A percentile compares a stretch with the other conserved stretches of the same genome.
Evolutionary conservation across 805 yeast genomes (phyloP).

Genomic region (Sugiyamaella floridensis): DNA sequence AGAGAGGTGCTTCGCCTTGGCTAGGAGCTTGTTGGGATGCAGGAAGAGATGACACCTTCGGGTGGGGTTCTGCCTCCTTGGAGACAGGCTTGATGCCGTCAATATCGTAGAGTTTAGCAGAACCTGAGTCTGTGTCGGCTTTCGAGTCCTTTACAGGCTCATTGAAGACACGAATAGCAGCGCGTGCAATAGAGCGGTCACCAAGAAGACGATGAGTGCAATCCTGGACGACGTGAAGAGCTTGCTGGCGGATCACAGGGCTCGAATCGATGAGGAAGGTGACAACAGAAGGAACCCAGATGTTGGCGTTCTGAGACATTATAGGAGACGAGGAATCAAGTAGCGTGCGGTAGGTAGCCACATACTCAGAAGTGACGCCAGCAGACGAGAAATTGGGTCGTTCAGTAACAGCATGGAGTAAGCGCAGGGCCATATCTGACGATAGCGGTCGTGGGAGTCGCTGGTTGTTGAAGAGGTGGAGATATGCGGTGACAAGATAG

Average conservation of each 20-base stretch:
- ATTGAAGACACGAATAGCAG: constrained; percentile 2
- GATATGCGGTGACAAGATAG: constrained; percentile 16
- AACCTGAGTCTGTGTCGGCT: neutral
- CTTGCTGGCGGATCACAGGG: constrained; percentile 13
- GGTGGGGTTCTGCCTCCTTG: neutral
- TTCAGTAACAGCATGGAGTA: constrained; percentile 9
- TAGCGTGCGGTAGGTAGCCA: constrained; percentile 10
- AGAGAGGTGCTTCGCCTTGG: neutral
- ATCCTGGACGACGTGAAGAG: constrained; percentile 14
- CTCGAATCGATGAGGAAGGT: constrained; percentile 8
- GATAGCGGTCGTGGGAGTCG: constrained; percentile 12
- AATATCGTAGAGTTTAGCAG: neutral
- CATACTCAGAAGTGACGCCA: constrained; percentile 13
- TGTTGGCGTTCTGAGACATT: constrained; percentile 11
- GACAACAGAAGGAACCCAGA: constrained; percentile 16
- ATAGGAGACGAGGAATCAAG: constrained; percentile 7
- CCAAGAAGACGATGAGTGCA: constrained; percentile 10
- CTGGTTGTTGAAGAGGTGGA: constrained; percentile 20
- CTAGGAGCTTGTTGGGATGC: neutral
- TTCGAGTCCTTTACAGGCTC: neutral
- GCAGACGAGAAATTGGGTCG: constrained; percentile 15
- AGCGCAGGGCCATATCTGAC: constrained; percentile 13
- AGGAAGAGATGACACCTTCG: too few species aligned
- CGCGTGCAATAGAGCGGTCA: constrained; percentile 9
- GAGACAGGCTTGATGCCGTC: neutral